These are phyloP conservation scores for Crucibulum laeve DNA, from an alignment of 768 basidiomycete species.

Conservation along the genomic window DNA sequence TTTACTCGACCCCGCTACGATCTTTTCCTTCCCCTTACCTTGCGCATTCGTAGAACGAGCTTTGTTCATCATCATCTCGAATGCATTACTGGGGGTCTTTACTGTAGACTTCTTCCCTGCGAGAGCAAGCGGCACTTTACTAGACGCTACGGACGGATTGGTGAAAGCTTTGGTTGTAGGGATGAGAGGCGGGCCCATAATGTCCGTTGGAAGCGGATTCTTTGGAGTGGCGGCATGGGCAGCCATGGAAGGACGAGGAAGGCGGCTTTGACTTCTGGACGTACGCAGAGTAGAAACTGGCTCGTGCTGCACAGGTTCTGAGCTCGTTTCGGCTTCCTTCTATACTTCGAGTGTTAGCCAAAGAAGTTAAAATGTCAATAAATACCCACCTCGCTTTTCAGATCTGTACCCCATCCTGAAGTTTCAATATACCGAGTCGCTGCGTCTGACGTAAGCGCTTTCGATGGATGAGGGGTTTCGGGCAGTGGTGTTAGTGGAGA, in stretches of 20 bases:
- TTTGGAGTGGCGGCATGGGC: conserved; percentile 6
- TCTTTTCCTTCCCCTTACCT: conserved; percentile 20
- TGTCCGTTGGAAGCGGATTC: too few relatives aligned
- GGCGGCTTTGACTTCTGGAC: conserved; percentile 22
- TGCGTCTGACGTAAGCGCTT: conserved; percentile 4
- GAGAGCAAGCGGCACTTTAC: not conserved
- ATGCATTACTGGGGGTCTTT: conserved; percentile 27
- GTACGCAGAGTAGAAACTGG: conserved; percentile 8
- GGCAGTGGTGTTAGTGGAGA: conserved; percentile 49
- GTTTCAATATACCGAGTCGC: conserved; percentile 16
- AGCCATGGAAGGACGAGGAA: conserved; percentile 26
- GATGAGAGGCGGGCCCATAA: conserved; percentile 14
- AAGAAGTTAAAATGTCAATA: not conserved
- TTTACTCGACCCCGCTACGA: not conserved
- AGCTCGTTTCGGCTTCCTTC: not conserved
- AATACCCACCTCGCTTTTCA: conserved; percentile 16
- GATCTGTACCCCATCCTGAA: conserved; percentile 17
- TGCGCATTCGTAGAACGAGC: conserved; percentile 11
- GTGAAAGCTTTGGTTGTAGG: not conserved
- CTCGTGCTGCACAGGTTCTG: conserved; percentile 3
- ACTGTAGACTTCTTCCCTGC: conserved; percentile 3
- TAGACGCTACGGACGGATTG: not conserved
- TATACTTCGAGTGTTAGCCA: conserved; percentile 1
- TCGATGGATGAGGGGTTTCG: conserved; percentile 34
- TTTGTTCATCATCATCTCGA: conserved; percentile 26